Conservation (phyloP, 2,329 filamentous ascomycete species). For the Alternaria dauci region DNA sequence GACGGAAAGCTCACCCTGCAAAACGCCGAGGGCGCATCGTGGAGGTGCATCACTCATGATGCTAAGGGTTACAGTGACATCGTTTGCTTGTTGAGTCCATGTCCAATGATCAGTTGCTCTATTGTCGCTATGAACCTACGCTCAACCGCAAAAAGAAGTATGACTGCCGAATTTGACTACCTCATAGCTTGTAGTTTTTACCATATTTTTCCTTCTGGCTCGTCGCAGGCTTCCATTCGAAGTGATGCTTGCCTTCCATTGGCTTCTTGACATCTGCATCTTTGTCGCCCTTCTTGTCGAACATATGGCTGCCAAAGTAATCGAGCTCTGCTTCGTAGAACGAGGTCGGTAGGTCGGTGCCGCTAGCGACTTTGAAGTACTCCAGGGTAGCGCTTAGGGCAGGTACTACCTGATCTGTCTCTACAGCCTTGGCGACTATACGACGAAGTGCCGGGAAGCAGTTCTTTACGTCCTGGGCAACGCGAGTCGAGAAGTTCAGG, state of each 20-base stretch:
- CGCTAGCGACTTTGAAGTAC: conserved; percentile 70
- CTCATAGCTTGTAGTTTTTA: conserved; percentile 21
- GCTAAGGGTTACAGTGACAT: background rate
- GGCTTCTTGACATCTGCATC: conserved; percentile 57
- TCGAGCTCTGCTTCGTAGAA: conserved; percentile 77
- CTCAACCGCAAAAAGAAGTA: background rate
- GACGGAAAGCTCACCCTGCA: background rate
- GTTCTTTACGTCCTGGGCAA: conserved; percentile 63
- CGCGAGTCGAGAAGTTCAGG: conserved; percentile 51
- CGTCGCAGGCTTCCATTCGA: conserved; percentile 65
- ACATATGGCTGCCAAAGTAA: conserved; percentile 74
- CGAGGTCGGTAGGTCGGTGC: conserved; percentile 68
- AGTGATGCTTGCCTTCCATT: conserved; percentile 67
- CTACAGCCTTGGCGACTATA: conserved; percentile 63
- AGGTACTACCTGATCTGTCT: conserved; percentile 68
- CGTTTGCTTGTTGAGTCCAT: background rate
- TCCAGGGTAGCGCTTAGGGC: conserved; percentile 69
- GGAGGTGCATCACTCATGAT: background rate
- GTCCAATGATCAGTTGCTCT: background rate
- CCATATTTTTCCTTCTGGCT: conserved; percentile 34
- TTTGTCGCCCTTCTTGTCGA: conserved; percentile 64
- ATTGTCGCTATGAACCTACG: background rate
- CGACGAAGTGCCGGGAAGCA: conserved; percentile 63
- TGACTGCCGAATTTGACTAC: background rate
- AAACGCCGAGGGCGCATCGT: background rate